A percentile compares a stretch with the other conserved stretches of the same genome.
phyloP scores from a whole-genome alignment of 495 filamentous ascomycete genomes.

The Tuber melanosporum region DNA sequence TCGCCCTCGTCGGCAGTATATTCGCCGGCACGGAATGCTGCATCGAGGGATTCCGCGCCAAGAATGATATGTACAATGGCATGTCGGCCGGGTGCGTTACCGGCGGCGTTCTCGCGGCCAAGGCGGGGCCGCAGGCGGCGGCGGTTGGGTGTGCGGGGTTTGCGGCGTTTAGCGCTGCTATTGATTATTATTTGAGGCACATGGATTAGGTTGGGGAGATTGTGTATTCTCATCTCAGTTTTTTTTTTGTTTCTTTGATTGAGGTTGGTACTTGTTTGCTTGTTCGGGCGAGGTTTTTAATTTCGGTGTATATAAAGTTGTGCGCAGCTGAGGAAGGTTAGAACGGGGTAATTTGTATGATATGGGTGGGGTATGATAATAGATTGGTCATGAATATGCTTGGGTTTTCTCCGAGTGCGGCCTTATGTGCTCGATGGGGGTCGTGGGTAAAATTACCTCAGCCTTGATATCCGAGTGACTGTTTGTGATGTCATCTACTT shows the following conservation, averaged over 20 bases:
- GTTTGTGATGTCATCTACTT: not conserved
- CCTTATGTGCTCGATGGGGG: not conserved
- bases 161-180: conserved; percentile 89
- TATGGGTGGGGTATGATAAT: conserved; percentile 9
- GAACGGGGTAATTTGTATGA: conserved; percentile 17
- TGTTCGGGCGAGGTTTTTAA: not conserved
- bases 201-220: conserved; percentile 43
- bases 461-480: not conserved
- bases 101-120: conserved; percentile 74
- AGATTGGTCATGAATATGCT: not conserved
- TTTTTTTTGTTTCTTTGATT: conserved; percentile 11
- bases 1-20: conserved; percentile 81
- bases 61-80: conserved; percentile 88
- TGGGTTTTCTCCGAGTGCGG: not conserved
- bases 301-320: not conserved
- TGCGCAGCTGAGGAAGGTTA: conserved; percentile 6
- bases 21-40: conserved; percentile 92
- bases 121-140: conserved; percentile 84
- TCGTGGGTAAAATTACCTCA: not conserved
- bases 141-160: conserved; percentile 88
- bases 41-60: conserved; percentile 84
- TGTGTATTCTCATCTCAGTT: conserved; percentile 6
- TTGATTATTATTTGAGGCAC: conserved; percentile 78
- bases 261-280: not conserved
- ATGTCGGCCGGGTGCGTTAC: conserved; percentile 84